Percentiles rank a stretch among this genome's conserved stretches.
Evolutionary conservation across 495 filamentous ascomycete genomes (phyloP).

Genomic region (Aspergillus hancockii): DNA sequence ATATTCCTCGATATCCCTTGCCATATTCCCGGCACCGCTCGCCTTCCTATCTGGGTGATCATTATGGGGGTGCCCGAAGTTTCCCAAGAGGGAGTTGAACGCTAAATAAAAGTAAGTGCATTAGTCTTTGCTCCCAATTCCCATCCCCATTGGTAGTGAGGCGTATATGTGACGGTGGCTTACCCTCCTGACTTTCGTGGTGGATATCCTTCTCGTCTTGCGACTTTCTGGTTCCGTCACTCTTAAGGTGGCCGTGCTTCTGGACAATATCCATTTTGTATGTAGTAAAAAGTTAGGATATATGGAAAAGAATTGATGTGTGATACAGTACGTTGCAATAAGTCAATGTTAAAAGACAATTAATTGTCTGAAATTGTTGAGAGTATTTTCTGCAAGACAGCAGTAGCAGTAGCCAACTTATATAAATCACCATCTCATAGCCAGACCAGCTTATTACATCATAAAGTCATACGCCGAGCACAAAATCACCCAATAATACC

Average conservation of each 20-base stretch:
- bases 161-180: background rate
- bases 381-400: too few species aligned
- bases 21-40: background rate
- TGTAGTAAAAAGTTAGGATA: background rate
- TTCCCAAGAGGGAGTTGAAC: background rate
- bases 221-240: background rate
- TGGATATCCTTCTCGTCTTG: background rate
- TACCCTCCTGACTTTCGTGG: background rate
- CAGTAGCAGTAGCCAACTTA: too few species aligned
- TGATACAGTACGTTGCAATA: background rate
- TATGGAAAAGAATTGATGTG: background rate
- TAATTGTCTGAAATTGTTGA: too few species aligned
- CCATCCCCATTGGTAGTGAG: background rate
- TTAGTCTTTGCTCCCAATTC: background rate
- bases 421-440: background rate
- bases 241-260: conserved; percentile 1
- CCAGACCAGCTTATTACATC: background rate
- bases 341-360: too few species aligned
- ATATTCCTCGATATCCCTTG: background rate
- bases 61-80: background rate
- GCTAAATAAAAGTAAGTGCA: background rate
- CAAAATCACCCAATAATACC: background rate
- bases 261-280: background rate
- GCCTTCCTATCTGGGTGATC: background rate
- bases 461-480: background rate